phyloP scores from a whole-genome alignment of 371 early-diverging fungal species.

The Mucor indicus region DNA sequence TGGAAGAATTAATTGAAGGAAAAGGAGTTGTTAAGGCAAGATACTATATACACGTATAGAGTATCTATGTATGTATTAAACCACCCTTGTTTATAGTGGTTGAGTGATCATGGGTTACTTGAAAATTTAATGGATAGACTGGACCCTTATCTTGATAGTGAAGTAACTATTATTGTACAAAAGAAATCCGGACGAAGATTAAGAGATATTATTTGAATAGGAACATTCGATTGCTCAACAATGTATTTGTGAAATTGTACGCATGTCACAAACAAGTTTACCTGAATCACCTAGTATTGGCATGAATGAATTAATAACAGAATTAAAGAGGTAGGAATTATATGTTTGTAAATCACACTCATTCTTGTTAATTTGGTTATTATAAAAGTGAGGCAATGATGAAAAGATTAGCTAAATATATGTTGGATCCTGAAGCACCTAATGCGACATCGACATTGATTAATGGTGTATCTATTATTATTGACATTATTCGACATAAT shows the following conservation, averaged over 20 bases:
- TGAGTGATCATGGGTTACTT: constrained; percentile 73
- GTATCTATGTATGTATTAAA: background rate
- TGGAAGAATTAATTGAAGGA: constrained; percentile 85
- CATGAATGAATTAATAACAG: constrained; percentile 62
- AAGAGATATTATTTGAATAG: constrained; percentile 24
- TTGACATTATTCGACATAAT: constrained; percentile 93
- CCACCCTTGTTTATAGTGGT: constrained; percentile 57
- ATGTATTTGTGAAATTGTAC: constrained; percentile 85
- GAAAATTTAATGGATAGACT: constrained; percentile 71
- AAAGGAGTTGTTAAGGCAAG: constrained; percentile 70
- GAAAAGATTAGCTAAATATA: constrained; percentile 70
- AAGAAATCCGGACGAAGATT: too few species aligned
- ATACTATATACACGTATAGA: background rate
- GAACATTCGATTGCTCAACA: constrained; percentile 85
- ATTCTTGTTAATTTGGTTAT: too few species aligned
- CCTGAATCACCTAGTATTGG: constrained; percentile 68
- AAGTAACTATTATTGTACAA: constrained; percentile 46
- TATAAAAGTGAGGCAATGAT: constrained; percentile 62
- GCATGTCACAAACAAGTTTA: constrained; percentile 75
- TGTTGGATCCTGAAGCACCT: constrained; percentile 79
- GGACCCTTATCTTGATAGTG: constrained; percentile 71
- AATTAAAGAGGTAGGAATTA: constrained; percentile 66
- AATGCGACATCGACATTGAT: constrained; percentile 78
- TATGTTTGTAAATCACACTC: background rate
- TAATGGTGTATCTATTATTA: constrained; percentile 88